Percentiles rank a stretch among this genome's conserved stretches.
These are phyloP conservation scores for Apiotrichum laibachii DNA, from an alignment of 1,284 basidiomycete genomes.

Conservation along the genomic window DNA sequence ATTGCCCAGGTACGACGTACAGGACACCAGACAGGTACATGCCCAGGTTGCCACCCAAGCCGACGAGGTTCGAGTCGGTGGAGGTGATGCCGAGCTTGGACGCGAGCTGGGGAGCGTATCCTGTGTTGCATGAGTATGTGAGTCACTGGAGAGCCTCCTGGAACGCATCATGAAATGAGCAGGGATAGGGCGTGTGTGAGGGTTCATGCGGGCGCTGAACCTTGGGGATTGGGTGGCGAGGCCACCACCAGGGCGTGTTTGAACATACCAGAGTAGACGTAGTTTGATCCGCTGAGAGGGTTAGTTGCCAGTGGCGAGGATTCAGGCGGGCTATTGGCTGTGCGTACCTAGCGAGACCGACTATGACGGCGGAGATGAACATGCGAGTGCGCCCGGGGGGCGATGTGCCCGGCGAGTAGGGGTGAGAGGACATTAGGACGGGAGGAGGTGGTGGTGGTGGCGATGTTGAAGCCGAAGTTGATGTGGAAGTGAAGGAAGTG, in stretches of 20 bases:
- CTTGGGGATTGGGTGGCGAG: not conserved
- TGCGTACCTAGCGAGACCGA: constrained; percentile 22
- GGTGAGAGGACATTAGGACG: not conserved
- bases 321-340: not conserved
- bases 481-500: too few species aligned
- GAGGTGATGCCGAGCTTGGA: constrained; percentile 66
- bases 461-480: not conserved
- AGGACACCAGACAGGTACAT: constrained; percentile 43
- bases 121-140: constrained; percentile 48
- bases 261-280: constrained; percentile 53
- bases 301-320: not conserved
- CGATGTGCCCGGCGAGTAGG: not conserved
- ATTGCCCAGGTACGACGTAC: constrained; percentile 9
- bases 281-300: constrained; percentile 59
- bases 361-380: constrained; percentile 17
- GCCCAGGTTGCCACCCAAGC: constrained; percentile 50
- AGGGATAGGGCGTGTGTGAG: not conserved
- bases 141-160: not conserved
- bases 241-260: not conserved
- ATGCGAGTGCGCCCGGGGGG: constrained; percentile 11
- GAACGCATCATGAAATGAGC: not conserved
- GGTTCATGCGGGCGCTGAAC: not conserved
- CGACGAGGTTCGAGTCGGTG: constrained; percentile 71
- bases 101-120: constrained; percentile 76
- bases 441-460: not conserved